phyloP scores from a whole-genome alignment of 2,329 filamentous ascomycete species.

The Paracoccidioides lutzii region DNA sequence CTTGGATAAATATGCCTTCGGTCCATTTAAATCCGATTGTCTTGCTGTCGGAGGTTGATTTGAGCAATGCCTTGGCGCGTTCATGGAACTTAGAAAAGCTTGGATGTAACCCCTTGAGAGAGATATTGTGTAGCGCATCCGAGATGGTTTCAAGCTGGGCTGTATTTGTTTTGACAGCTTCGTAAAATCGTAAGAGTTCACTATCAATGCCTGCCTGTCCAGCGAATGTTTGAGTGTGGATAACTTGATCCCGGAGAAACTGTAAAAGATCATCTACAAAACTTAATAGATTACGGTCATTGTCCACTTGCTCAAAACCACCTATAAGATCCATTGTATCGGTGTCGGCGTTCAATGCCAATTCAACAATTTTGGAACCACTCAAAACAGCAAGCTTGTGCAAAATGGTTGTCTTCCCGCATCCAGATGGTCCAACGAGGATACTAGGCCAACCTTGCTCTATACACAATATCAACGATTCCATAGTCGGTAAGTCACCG shows the following conservation, averaged over 20 bases:
- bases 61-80: constrained; percentile 39
- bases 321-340: constrained; percentile 96
- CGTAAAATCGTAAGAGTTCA: constrained; percentile 21
- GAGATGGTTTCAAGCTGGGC: constrained; percentile 20
- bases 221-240: constrained; percentile 18
- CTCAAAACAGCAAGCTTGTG: constrained; percentile 66
- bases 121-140: constrained; percentile 22
- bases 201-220: constrained; percentile 14
- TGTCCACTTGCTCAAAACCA: constrained; percentile 89
- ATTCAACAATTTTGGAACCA: constrained; percentile 64
- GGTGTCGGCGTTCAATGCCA: constrained; percentile 86
- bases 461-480: constrained; percentile 77
- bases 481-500: constrained; percentile 52
- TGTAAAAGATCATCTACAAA: constrained; percentile 42
- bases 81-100: constrained; percentile 38
- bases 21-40: constrained; percentile 90
- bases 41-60: constrained; percentile 45
- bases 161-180: constrained; percentile 19
- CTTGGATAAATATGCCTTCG: constrained; percentile 81
- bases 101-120: constrained; percentile 32
- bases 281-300: constrained; percentile 56
- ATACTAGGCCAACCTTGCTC: constrained; percentile 82
- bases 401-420: constrained; percentile 73
- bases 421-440: constrained; percentile 70
- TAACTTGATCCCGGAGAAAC: constrained; percentile 36